Evolutionary conservation across 371 early-diverging fungal species (phyloP).

Genomic region (Umbelopsis sp.): DNA sequence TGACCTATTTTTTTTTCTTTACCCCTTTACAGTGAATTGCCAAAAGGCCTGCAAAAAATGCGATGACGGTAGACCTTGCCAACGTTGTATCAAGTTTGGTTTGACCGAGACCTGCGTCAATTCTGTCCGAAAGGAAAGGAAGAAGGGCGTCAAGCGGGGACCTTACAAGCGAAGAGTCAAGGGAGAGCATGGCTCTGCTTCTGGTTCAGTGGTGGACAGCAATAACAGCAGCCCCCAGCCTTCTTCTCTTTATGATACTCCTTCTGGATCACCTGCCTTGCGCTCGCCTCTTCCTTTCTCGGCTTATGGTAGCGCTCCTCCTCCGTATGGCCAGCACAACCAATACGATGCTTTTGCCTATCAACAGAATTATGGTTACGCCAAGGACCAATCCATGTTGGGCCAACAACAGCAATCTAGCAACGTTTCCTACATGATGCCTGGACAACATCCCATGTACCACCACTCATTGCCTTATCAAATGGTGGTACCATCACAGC

Average conservation of each 20-base stretch:
- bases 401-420: background rate
- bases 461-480: constrained; percentile 15
- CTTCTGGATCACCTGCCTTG: constrained; percentile 12
- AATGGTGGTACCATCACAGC: constrained; percentile 12
- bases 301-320: constrained; percentile 14
- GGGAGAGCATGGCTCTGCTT: constrained; percentile 15
- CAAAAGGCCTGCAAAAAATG: constrained; percentile 91
- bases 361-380: constrained; percentile 15
- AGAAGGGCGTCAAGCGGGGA: constrained; percentile 78
- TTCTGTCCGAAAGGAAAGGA: constrained; percentile 79
- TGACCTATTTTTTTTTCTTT: background rate
- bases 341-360: constrained; percentile 13
- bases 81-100: constrained; percentile 76
- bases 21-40: constrained; percentile 64
- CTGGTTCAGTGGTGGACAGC: constrained; percentile 13
- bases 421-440: constrained; percentile 15
- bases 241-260: constrained; percentile 15
- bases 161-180: constrained; percentile 66
- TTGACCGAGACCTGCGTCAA: constrained; percentile 72
- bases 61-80: constrained; percentile 81
- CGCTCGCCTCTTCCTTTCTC: constrained; percentile 10
- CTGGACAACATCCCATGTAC: constrained; percentile 10
- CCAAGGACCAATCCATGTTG: constrained; percentile 12
- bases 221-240: constrained; percentile 7
- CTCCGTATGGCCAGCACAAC: constrained; percentile 1